Base-by-base conservation (phyloP, 148 eudicot genomes). In the Drosera capensis region DNA sequence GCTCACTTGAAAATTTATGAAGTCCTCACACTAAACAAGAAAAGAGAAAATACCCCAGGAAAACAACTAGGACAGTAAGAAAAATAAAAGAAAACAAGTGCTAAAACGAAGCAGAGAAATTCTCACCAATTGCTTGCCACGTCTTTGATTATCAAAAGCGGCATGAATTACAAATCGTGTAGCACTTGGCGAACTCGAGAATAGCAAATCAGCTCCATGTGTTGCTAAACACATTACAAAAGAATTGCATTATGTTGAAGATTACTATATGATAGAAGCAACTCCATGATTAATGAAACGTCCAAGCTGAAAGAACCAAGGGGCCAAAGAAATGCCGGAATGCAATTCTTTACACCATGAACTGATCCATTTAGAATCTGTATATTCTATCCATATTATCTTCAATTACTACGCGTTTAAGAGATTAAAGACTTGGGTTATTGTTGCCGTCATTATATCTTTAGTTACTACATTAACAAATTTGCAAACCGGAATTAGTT, bases 51-150 rank as follows among this genome's bases (percentile, higher is more conserved):
- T 20, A 14, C 7, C 18, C n/a, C 7, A 20, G 25, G 14, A 20
- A 19, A 20, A 40, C 9, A 16, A 12, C 20, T 8, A 51, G 3
- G 12, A 11, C 14, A 37, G 17, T 6, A 34, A 17, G 37, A 42
- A 22, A 7, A 14, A 20, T 16, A 17, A 19, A 39, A 25, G 14
- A 25, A 21, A 14, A 37, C 19, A 24, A 45, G 0, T 36, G 1
- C 42, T 15, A 17, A 26, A 18, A 15, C 3, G 28, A 11, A 23
- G 15, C 25, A 46, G 56, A 45, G 14, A 54, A 45, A 41, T 44
- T 35, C 95, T 77, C 57, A 88, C 97, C 77, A 88, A 66, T 59
- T 83, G 92, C 68, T 61, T 84, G 40, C 85, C 80, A 63, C 55
- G 95, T 50, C 65, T 80, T 60, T 73, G 92, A 46, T 63, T 71